Evolutionary conservation across 148 eudicot species (phyloP), one percentile per base, ranked within the genome.

Genomic region (Simmondsia chinensis): DNA sequence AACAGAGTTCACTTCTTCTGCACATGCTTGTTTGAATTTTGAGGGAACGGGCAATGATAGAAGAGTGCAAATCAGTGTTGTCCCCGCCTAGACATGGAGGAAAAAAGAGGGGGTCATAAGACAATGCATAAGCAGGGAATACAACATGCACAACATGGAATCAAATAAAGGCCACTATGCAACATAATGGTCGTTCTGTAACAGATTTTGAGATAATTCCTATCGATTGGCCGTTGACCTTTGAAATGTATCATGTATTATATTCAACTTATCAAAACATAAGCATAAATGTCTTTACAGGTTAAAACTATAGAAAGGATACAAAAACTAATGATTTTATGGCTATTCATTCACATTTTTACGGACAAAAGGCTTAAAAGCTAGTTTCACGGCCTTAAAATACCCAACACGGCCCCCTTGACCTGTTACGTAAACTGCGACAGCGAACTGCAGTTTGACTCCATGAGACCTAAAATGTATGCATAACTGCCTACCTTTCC

Each of bases 1-100:
- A 35, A 50, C 54, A 73, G 57, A 66, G 56, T 48, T 68, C 49
- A 60, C 58, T 71, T 74, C 85, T 38, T 91, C 94, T 32, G 75
- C 78, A 60, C 47, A 47, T 14, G 70, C 48, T 43, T 68, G 33
- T 43, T 63, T 46, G 36, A 82, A 68, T 39, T 79, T 91, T 28
- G 96, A 82, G 31, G 96, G 99, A 34, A 86, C 74, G 5, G 99
- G 99, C 64, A 91, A 71, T 21, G 99, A 82, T 50, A 86, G 63
- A 33, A 91, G 77, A 68, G 99, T 89, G 62, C 94, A 86, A 42
- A 82, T 77, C 66, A 91, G 66, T 62, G 79, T 91, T 65, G 83
- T 82, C 57, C 99, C 94, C 40, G 99, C 83, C 99, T 91, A 43
- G n/a, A 49, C n/a, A n/a, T n/a, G n/a, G n/a, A 14, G 8, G 20